These are phyloP conservation scores for Lolium multiflorum DNA, from an alignment of 176 grass and related monocot species.

Conservation along the genomic window DNA sequence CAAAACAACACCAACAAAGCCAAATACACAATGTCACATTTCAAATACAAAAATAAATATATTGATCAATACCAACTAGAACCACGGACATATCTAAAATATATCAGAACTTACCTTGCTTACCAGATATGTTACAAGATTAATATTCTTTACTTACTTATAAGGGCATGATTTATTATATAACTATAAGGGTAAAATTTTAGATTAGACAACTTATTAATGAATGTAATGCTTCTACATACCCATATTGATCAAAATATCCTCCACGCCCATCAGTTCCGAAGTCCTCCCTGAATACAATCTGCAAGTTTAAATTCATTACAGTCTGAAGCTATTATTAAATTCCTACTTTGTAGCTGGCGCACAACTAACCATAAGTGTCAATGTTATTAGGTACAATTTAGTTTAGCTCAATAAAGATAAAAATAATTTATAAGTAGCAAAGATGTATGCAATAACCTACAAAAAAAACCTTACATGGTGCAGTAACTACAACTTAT, in stretches of 20 bases:
- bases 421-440: conserved; percentile 1
- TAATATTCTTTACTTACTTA: conserved; percentile 14
- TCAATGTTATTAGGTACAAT: conserved; percentile 29
- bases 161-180: conserved; percentile 27
- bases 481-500: conserved; percentile 16
- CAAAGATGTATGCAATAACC: conserved; percentile 29
- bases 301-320: conserved; percentile 62
- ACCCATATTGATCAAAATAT: conserved; percentile 99
- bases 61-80: not conserved
- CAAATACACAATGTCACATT: not conserved
- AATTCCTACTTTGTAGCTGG: conserved; percentile 6
- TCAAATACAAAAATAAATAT: conserved; percentile 23
- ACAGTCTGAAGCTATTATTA: conserved; percentile 10
- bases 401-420: not conserved
- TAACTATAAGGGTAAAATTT: conserved; percentile 23
- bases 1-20: not conserved
- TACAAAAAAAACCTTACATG: conserved; percentile 33
- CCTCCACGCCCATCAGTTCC: conserved; percentile 97
- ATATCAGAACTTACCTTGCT: conserved; percentile 7
- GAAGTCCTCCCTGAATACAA: conserved; percentile 98
- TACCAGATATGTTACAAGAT: not conserved
- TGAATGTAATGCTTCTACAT: conserved; percentile 43
- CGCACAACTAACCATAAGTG: not conserved
- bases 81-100: not conserved
- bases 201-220: conserved; percentile 24